Evolutionary conservation across 495 filamentous ascomycete genomes (phyloP).

Genomic region (Hyaloscypha bicolor): DNA sequence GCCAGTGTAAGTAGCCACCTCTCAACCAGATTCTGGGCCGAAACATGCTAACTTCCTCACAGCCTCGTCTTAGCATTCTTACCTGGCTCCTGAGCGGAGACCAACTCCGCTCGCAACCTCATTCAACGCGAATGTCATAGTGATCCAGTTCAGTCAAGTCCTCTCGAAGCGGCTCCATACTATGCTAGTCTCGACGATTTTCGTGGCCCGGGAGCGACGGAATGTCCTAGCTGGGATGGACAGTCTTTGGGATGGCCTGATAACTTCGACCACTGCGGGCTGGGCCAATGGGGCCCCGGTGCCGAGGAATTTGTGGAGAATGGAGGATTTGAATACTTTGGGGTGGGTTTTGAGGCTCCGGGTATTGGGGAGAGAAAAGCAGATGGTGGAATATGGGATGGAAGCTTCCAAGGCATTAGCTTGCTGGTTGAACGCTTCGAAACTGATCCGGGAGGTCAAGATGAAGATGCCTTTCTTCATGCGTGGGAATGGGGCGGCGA

Average conservation of each 20-base stretch:
- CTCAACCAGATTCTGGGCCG: neutral
- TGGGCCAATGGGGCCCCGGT: neutral
- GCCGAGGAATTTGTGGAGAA: neutral
- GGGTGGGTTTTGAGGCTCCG: neutral
- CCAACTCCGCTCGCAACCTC: neutral
- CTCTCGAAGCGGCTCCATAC: neutral
- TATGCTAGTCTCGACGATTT: neutral
- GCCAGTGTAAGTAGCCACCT: neutral
- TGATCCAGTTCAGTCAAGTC: constrained; percentile 5
- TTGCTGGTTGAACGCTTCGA: neutral
- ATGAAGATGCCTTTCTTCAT: neutral
- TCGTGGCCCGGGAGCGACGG: neutral
- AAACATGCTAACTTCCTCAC: neutral
- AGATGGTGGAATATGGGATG: neutral
- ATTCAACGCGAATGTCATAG: constrained; percentile 2
- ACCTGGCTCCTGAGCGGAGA: constrained; percentile 3
- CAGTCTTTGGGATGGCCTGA: constrained; percentile 1
- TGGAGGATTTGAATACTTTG: neutral
- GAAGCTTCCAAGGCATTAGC: neutral
- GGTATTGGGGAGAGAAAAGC: neutral
- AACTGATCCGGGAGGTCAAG: neutral
- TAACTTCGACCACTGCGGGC: neutral
- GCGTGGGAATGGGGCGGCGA: neutral
- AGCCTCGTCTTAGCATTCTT: neutral
- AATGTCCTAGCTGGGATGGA: constrained; percentile 4